Evolutionary conservation across 768 basidiomycete genomes (phyloP), one percentile per base, ranked within the genome.

Genomic region (Suillus decipiens): DNA sequence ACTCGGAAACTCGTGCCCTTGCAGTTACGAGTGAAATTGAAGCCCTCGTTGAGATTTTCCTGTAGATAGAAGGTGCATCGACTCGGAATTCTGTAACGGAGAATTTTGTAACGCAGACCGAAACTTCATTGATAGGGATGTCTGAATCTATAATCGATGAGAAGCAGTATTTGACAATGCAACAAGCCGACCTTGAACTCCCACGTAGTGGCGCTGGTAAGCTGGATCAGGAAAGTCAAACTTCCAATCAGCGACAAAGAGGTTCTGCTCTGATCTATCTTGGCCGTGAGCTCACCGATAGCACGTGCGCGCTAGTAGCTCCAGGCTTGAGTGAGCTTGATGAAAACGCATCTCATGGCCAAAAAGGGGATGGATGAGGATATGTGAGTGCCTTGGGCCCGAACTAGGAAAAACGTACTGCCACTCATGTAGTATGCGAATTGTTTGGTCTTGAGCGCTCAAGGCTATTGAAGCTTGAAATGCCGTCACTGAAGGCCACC

Each of bases 331-430:
- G 22, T 28, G 24, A 28, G 24, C 24, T 31, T 31, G 50, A 31
- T 51, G 28, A 19, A 51, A 31, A 31, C 17, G 28, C 9, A 9
- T 9, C 24, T 50, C 24, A 28, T 9, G 50, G 9, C 14, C 24
- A 24, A 15, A 24, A 48, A 15, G 24, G 14, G 47, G 24, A 51
- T 51, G 50, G 0, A 51, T 33, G 17, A 51, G 17, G 28, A 4
- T 19, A 33, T 19, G 31, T 33, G 51, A 34, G 6, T 33, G 19
- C 11, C 11, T 34, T n/a, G 3, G 19, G 2, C 17, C 10, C 31
- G 6, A 34, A n/a, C 19, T 33, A 53, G 51, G 51, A 33, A 53
- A n/a, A 53, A 53, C 19, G 31, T 53, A 53, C 33, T 53, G 51
- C 51, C 51, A 12, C 19, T 34, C 7, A 34, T 34, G 33, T 34